Base-by-base conservation (phyloP, 352 stramenopile species). In the Saprolegnia parasitica region DNA sequence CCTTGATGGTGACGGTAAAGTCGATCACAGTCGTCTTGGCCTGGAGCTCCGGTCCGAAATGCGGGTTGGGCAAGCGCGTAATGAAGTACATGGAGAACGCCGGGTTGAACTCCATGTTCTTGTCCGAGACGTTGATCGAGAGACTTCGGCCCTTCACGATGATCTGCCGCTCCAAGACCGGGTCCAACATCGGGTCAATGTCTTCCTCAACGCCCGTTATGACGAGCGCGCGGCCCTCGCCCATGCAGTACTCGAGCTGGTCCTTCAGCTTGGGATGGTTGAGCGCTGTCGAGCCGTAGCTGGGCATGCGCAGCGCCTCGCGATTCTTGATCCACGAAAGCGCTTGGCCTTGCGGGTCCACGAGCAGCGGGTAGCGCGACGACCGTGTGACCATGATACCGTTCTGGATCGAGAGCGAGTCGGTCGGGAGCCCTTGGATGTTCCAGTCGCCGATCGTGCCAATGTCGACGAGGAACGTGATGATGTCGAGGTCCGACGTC, bases 1-100 rank as follows among this genome's bases (percentile, higher is more conserved):
- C 95, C 66, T 98, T 97, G 71, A 98, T 97, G 2, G 95, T 98
- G 10, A 98, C 93, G 0, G 96, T 99, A 72, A 99, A 99, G 83
- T 99, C 96, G 50, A 99, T 98, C 54, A 99, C 87, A 0, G 96
- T 99, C 0, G 96, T 98, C 77, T 99, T 99, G 5, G 96, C 97
- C 78, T 99, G 96, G 23, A 99, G 76, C 72, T 99, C 97, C 0
- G 97, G 97, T 6, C 89, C 96, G 56, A 99, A 99, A 75, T 96
- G 97, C 46, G 97, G 97, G 72, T 99, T 99, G 18, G 96, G 96
- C 62, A 99, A 77, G 0, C 97, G 83, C 5, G 96, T 98, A 72
- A 99, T 99, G 71, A 99, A 99, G 75, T 98, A 99, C 80, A 99
- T 93, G 50, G 92, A 97, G 74, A 99, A 99, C 23, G 90, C 91